Base-by-base conservation (phyloP, 176 grass and related monocot genomes). In the Thalia dealbata region DNA sequence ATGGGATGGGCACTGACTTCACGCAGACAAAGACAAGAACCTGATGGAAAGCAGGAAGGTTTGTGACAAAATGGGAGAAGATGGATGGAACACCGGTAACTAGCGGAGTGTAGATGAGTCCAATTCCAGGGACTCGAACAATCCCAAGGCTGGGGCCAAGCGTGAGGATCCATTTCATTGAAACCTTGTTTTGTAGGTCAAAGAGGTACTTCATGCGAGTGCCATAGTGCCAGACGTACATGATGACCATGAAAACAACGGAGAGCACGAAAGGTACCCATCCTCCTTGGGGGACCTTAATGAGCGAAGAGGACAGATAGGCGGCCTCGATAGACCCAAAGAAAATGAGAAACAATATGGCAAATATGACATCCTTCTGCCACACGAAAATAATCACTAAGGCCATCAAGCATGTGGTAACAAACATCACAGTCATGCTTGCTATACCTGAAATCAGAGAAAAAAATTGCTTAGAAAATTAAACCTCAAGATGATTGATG, bases 191-290 rank as follows among this genome's bases (percentile, higher is more conserved):
- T 64, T 92, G 83, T 64, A 92, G 52, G 51, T 92, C 89, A 64
- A 86, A 86, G 56, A 66, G 56, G 79, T 92, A 88, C 52, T 92
- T 88, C 9, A 72, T 77, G 28, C 71, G 71, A 2, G 86, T 86
- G 42, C 89, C 89, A 9, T 92, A 92, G 78, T 92, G 86, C 89
- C 89, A 92, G 28, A 79, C 83, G n/a, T 86, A 86, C 86, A 88
- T 92, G 75, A 86, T 25, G 38, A 60, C 71, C 89, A 88, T 86
- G 78, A 92, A 84, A 52, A 92, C 73, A 0, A 84, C 23, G 13
- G 89, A 79, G 1, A 88, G 72, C 15, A 60, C 81, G 46, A 92
- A 84, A 7, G 89, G 83, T 46, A 32, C 68, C 89, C 89, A 92
- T 50, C 86, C 89, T 35, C 89, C 89, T 52, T 92, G 86, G 22